Conservation (phyloP, 495 filamentous ascomycete genomes). For the Aspergillus carlsbadensis region DNA sequence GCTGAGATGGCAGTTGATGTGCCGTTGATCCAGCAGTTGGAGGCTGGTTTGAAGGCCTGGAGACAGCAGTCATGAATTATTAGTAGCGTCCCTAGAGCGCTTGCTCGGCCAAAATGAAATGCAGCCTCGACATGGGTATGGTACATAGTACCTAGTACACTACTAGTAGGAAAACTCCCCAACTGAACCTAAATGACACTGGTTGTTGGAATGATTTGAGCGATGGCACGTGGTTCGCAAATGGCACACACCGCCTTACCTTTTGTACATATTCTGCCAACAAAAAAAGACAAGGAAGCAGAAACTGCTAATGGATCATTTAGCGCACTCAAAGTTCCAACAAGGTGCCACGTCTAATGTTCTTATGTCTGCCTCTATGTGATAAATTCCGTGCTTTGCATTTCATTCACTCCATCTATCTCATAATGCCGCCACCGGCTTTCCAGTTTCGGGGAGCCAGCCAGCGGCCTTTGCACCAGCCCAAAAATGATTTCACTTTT, state of each 20-base stretch:
- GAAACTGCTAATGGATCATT: neutral
- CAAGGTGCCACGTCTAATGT: too few species aligned
- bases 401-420: neutral
- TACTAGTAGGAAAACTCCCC: too few species aligned
- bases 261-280: slow-evolving; percentile 1
- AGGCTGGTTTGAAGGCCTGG: slow-evolving; percentile 20
- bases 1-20: slow-evolving; percentile 54
- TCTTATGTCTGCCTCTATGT: neutral
- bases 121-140: too few species aligned
- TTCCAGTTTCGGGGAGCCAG: slow-evolving; percentile 44
- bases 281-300: slow-evolving; percentile 3
- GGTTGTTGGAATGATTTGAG: too few species aligned
- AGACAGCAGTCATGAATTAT: neutral
- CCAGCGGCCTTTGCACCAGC: slow-evolving; percentile 24
- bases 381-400: neutral
- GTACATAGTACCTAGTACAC: too few species aligned
- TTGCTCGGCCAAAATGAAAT: too few species aligned
- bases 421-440: slow-evolving; percentile 24
- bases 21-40: slow-evolving; percentile 33
- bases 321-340: too few species aligned
- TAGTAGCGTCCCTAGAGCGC: too few species aligned
- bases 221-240: neutral
- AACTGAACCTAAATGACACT: too few species aligned
- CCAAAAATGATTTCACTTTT: slow-evolving; percentile 46
- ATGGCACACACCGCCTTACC: slow-evolving; percentile 18